phyloP scores from a whole-genome alignment of 345 rosid species.

The Eucalyptus microcorys region DNA sequence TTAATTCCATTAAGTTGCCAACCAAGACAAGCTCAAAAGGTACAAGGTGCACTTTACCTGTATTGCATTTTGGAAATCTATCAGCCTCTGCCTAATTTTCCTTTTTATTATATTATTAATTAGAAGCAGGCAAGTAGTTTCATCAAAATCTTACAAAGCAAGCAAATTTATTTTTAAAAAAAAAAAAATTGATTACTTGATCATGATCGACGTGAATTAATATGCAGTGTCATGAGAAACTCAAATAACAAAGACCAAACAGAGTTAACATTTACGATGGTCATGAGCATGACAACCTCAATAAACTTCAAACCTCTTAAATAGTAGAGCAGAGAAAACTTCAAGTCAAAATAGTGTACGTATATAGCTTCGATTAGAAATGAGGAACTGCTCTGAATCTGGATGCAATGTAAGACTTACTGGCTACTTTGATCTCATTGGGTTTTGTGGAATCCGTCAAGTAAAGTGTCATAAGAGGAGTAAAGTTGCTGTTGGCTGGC shows the following conservation, averaged over 20 bases:
- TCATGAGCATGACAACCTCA: not conserved
- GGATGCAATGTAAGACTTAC: slow-evolving; percentile 19
- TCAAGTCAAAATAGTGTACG: not conserved
- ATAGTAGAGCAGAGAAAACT: not conserved
- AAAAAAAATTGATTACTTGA: not conserved
- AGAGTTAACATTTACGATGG: not conserved
- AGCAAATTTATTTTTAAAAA: not conserved
- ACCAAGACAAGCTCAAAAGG: not conserved
- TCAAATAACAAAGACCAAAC: not conserved
- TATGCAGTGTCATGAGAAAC: not conserved
- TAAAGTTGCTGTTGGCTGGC: slow-evolving; percentile 46
- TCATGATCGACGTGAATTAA: not conserved
- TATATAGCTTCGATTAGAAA: not conserved
- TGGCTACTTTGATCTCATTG: slow-evolving; percentile 81
- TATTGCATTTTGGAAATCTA: not conserved
- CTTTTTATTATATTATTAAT: not conserved
- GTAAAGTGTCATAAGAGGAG: slow-evolving; percentile 91
- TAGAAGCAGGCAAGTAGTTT: not conserved
- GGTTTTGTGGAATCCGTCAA: slow-evolving; percentile 83
- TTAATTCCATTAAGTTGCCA: not conserved
- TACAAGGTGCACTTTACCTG: not conserved
- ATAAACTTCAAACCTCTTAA: not conserved
- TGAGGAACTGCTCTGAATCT: not conserved
- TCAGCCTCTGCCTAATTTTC: not conserved
- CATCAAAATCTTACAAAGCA: not conserved